Base-by-base conservation (phyloP, 1,139 yeast genomes). In the Pneumocystis wakefieldiae region DNA sequence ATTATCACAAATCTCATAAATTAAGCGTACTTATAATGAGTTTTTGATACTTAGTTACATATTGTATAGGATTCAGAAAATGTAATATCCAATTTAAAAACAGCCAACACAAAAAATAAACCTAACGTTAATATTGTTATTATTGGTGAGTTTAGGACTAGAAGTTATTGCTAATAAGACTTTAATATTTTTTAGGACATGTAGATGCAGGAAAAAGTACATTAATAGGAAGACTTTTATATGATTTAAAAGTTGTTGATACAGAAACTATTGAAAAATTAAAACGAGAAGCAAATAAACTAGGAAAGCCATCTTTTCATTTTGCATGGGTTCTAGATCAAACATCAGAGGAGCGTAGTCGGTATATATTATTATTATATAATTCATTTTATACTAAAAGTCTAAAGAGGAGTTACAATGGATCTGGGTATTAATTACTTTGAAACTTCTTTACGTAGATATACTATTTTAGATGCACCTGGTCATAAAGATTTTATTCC, bases 191-290 rank as follows among this genome's bases (percentile, higher is more conserved):
- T 32, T 61, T 75, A 64, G 98, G 99, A 2, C 98, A 94, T 75
- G 97, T 94, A 24, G 99, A 94, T 76, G 95, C 97, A 0, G 99
- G 99, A 12, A 94, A 94, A 73, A 89, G 96, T 2, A 94, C 99
- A 0, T 77, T 94, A 42, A 86, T 94, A 83, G 99, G 99, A 8
- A 78, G 98, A 65, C 74, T 94, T 59, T 73, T 94, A 59, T 85
- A 85, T 66, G 97, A 92, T 70, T 76, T 83, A 29, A 91, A 94
- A 4, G 86, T 87, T 1, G 87, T 94, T 4, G 92, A 88, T 70
- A 82, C 85, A 61, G 83, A 84, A 65, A 83, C 89, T 0, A 82
- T 91, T 32, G 84, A 87, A 70, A 88, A 86, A 71, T 76, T 87
- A 67, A 83, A 87, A 64, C 83, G 84, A 68, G 97, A 92, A 70